Evolutionary conservation across 78 protist genomes (phyloP).

Genomic region (Dictyostelium capitatum): DNA sequence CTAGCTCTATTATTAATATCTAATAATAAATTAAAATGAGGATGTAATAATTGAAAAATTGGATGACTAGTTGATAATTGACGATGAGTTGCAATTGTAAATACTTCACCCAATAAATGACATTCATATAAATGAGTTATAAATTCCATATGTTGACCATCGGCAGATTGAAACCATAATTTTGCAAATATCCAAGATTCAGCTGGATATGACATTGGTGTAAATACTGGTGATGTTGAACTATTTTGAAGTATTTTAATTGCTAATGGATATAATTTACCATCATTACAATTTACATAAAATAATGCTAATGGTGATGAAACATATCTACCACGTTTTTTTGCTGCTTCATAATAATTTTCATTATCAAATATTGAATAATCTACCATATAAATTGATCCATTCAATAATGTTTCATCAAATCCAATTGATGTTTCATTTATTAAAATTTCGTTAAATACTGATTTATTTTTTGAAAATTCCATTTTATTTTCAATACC

Average conservation of each 20-base stretch:
- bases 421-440: neutral
- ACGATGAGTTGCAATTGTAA: conserved; percentile 61
- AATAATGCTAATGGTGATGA: conserved; percentile 32
- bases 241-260: conserved; percentile 31
- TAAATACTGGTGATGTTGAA: conserved; percentile 34
- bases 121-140: conserved; percentile 47
- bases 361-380: conserved; percentile 32
- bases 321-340: conserved; percentile 5
- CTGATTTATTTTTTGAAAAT: neutral
- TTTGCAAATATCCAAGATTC: conserved; percentile 55
- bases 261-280: conserved; percentile 18
- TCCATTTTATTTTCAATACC: neutral
- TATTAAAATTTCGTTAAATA: neutral
- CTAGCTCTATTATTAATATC: conserved; percentile 50
- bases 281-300: neutral
- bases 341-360: conserved; percentile 23
- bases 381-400: conserved; percentile 10
- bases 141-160: conserved; percentile 69
- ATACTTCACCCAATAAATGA: conserved; percentile 54
- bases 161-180: conserved; percentile 69
- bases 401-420: neutral
- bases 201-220: neutral
- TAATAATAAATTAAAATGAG: conserved; percentile 33
- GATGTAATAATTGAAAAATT: conserved; percentile 47
- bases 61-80: conserved; percentile 44